phyloP scores from a whole-genome alignment of 495 filamentous ascomycete genomes.

The Poronia punctata region DNA sequence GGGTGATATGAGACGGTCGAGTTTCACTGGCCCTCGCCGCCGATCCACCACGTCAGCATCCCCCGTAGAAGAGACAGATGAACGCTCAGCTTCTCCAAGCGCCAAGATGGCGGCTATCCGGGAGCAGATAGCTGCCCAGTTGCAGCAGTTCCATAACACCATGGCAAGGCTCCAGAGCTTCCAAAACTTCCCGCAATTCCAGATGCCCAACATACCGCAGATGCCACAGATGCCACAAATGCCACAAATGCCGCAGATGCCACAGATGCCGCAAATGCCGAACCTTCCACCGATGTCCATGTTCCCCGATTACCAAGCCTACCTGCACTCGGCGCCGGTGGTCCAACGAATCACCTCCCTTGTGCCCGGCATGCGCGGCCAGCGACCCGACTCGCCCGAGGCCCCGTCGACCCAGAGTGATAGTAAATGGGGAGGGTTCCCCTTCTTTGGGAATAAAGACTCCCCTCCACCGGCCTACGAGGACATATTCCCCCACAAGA shows the following conservation, averaged over 20 bases:
- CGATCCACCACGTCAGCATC: conserved; percentile 11
- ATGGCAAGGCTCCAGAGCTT: too few species aligned
- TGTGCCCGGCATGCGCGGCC: conserved; percentile 50
- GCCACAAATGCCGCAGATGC: too few species aligned
- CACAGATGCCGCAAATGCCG: conserved; percentile 56
- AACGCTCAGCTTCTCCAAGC: conserved; percentile 44
- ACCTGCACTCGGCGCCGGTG: conserved; percentile 46
- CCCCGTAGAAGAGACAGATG: conserved; percentile 22
- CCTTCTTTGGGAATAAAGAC: conserved; percentile 33
- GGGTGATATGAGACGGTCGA: conserved; percentile 32
- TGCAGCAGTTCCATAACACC: conserved; percentile 72
- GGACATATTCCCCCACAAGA: conserved; percentile 60
- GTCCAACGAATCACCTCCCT: conserved; percentile 69
- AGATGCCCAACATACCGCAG: conserved; percentile 16
- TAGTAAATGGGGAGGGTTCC: conserved; percentile 64
- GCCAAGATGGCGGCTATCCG: conserved; percentile 66
- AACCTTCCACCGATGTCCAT: conserved; percentile 47
- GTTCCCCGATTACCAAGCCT: conserved; percentile 65
- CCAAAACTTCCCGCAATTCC: conserved; percentile 2
- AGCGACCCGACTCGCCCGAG: conserved; percentile 33
- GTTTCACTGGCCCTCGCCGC: conserved; percentile 21
- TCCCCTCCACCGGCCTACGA: conserved; percentile 70
- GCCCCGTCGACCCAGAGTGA: conserved; percentile 41
- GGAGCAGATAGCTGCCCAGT: conserved; percentile 67
- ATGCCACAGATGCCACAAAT: conserved; percentile 40